A percentile compares a stretch with the other conserved stretches of the same genome.
These are phyloP conservation scores for Mycena belliarum DNA, from an alignment of 768 basidiomycete species.

Conservation along the genomic window DNA sequence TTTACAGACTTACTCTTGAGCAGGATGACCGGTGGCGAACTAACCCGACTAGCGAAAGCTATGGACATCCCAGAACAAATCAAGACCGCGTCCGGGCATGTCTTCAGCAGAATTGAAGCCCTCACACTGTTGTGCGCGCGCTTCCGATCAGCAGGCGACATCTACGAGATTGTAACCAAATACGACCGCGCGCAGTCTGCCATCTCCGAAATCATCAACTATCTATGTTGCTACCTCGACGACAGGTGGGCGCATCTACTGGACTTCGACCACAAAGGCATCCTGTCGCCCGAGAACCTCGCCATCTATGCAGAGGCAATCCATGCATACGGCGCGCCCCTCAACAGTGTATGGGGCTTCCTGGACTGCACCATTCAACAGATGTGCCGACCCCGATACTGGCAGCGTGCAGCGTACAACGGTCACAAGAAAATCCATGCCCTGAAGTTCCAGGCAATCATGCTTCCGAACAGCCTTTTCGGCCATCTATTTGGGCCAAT, in stretches of 20 bases:
- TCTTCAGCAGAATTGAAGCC: background rate
- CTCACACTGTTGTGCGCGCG: background rate
- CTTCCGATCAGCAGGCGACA: background rate
- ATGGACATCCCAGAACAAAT: background rate
- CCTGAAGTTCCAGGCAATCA: slow-evolving; percentile 29
- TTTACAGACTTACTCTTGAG: too few relatives aligned
- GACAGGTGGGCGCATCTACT: slow-evolving; percentile 22
- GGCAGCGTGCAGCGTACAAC: slow-evolving; percentile 13
- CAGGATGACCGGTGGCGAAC: background rate
- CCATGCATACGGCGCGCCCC: slow-evolving; percentile 16
- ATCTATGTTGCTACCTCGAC: slow-evolving; percentile 9
- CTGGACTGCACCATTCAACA: slow-evolving; percentile 27
- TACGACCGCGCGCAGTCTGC: slow-evolving; percentile 21
- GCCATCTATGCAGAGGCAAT: slow-evolving; percentile 9
- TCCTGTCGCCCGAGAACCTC: background rate
- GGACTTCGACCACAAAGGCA: background rate
- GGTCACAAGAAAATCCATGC: slow-evolving; percentile 31
- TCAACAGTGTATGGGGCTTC: slow-evolving; percentile 21
- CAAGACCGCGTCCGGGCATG: background rate
- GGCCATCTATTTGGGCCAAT: slow-evolving; percentile 29
- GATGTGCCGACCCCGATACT: slow-evolving; percentile 11
- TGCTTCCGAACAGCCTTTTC: slow-evolving; percentile 26
- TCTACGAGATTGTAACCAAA: background rate
- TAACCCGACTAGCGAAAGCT: background rate
- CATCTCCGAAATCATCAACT: slow-evolving; percentile 23